Conservation (phyloP, 352 stramenopile species). For the Phytophthora syringae region DNA sequence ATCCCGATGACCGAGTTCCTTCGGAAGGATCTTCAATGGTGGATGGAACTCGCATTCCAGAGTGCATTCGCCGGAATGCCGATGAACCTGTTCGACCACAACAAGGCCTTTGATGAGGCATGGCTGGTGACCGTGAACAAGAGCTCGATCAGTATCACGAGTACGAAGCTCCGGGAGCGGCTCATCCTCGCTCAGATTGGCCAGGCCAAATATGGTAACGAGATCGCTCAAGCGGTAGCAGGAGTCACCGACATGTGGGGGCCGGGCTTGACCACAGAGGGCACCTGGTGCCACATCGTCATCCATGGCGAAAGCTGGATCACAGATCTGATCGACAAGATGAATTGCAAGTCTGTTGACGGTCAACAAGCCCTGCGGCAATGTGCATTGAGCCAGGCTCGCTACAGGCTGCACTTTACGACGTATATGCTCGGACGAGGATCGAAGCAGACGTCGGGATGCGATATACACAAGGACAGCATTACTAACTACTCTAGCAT, state of each 20-base stretch:
- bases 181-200: background rate
- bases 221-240: background rate
- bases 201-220: background rate
- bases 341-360: background rate
- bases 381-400: constrained; percentile 14
- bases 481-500: background rate
- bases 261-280: background rate
- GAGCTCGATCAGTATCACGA: background rate
- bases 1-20: constrained; percentile 3
- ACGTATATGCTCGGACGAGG: constrained; percentile 1
- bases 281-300: constrained; percentile 1
- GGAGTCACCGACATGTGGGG: background rate
- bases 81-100: constrained; percentile 3
- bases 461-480: background rate
- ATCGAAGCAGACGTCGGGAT: constrained; percentile 2
- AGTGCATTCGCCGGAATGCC: constrained; percentile 7
- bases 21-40: constrained; percentile 6
- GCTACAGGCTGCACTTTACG: constrained; percentile 2
- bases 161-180: background rate
- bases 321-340: constrained; percentile 3
- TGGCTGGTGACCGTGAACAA: background rate
- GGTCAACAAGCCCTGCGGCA: background rate
- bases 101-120: background rate
- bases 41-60: constrained; percentile 6
- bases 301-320: constrained; percentile 6